Evolutionary conservation across 352 stramenopile species (phyloP).

Genomic region (Pythium sukuiense): DNA sequence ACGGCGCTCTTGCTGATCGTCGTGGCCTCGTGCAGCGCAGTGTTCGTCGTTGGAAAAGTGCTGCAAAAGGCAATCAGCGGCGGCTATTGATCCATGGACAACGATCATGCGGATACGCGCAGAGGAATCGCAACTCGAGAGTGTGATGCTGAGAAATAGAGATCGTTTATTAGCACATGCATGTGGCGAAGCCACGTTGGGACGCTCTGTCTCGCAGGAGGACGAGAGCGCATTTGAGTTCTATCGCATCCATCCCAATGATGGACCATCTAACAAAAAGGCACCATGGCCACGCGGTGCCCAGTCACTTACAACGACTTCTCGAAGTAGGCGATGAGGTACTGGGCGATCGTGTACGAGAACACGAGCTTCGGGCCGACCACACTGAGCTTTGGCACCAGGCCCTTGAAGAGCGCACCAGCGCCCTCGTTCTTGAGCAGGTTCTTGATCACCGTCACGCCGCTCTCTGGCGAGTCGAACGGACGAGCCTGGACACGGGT

Average conservation of each 20-base stretch:
- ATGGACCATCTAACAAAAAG: constrained; percentile 26
- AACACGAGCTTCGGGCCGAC: constrained; percentile 96
- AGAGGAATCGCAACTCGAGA: not conserved
- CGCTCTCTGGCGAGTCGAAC: constrained; percentile 93
- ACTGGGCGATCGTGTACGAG: constrained; percentile 95
- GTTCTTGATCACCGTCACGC: constrained; percentile 89
- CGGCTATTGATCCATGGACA: not conserved
- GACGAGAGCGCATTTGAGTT: constrained; percentile 7
- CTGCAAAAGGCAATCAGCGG: constrained; percentile 2
- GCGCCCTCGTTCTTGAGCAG: constrained; percentile 92
- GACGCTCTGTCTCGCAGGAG: not conserved
- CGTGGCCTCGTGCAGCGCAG: constrained; percentile 24
- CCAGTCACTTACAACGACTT: constrained; percentile 52
- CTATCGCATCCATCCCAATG: constrained; percentile 32
- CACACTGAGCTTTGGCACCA: constrained; percentile 94
- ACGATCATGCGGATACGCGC: not conserved
- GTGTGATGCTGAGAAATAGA: constrained; percentile 15
- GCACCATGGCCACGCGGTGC: not conserved
- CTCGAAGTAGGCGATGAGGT: constrained; percentile 94
- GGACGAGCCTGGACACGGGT: constrained; percentile 92
- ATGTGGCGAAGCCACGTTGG: constrained; percentile 3
- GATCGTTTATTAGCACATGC: constrained; percentile 22
- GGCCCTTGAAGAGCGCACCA: constrained; percentile 93
- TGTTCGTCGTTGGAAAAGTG: constrained; percentile 16
- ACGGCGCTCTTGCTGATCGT: constrained; percentile 43